These are phyloP conservation scores for Myxozyma lipomycoides DNA, from an alignment of 805 yeast species.

Conservation along the genomic window DNA sequence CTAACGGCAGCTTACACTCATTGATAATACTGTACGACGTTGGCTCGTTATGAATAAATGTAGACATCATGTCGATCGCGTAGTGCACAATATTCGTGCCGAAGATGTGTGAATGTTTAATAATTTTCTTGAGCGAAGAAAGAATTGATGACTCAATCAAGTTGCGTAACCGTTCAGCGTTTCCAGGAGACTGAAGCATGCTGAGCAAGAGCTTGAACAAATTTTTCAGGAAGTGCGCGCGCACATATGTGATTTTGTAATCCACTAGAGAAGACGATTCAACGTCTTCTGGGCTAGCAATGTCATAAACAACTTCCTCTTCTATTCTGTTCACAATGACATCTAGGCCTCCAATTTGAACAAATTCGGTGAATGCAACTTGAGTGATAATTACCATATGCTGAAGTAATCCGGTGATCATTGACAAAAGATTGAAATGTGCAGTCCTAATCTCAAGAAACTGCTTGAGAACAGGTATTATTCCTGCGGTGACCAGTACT, in stretches of 20 bases:
- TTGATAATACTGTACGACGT: slow-evolving; percentile 76
- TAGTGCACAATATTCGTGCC: slow-evolving; percentile 63
- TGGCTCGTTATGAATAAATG: slow-evolving; percentile 83
- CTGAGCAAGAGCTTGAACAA: slow-evolving; percentile 60
- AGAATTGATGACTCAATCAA: slow-evolving; percentile 81
- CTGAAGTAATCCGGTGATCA: slow-evolving; percentile 58
- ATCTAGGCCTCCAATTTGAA: slow-evolving; percentile 62
- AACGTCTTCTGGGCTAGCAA: slow-evolving; percentile 11
- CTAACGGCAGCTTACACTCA: slow-evolving; percentile 70
- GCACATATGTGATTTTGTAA: slow-evolving; percentile 31
- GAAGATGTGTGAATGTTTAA: slow-evolving; percentile 55
- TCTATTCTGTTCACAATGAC: slow-evolving; percentile 56
- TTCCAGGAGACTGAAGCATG: slow-evolving; percentile 66
- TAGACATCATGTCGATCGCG: slow-evolving; percentile 59
- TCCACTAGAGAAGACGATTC: slow-evolving; percentile 29
- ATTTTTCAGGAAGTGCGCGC: slow-evolving; percentile 48
- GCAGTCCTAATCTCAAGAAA: slow-evolving; percentile 51
- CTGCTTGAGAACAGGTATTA: slow-evolving; percentile 60
- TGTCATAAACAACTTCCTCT: slow-evolving; percentile 50
- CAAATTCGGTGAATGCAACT: slow-evolving; percentile 54
- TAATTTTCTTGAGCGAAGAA: slow-evolving; percentile 53
- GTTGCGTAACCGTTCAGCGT: slow-evolving; percentile 73
- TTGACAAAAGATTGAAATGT: slow-evolving; percentile 53
- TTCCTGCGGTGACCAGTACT: slow-evolving; percentile 68
- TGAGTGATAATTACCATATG: slow-evolving; percentile 40